These are phyloP conservation scores for Kodamaea fukazawae DNA, from an alignment of 805 yeast genomes.

Conservation along the genomic window DNA sequence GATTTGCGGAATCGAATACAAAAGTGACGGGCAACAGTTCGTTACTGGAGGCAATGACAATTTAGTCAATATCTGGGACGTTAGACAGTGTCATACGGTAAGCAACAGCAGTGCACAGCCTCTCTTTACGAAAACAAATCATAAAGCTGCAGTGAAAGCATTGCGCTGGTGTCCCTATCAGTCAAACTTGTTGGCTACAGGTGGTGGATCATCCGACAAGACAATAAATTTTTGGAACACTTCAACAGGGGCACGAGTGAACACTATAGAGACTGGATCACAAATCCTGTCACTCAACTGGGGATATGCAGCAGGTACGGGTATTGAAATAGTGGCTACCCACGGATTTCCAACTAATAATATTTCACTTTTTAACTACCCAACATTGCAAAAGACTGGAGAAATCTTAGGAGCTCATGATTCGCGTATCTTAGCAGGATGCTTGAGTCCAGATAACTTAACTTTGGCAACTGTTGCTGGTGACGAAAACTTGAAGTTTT, in stretches of 20 bases:
- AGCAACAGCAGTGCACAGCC: constrained; percentile 43
- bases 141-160: constrained; percentile 94
- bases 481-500: constrained; percentile 93
- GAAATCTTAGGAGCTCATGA: constrained; percentile 87
- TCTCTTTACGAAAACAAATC: constrained; percentile 70
- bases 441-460: constrained; percentile 85
- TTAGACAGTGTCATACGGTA: constrained; percentile 40
- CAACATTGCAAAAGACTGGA: constrained; percentile 81
- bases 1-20: constrained; percentile 88
- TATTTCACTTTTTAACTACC: constrained; percentile 80
- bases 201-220: constrained; percentile 92
- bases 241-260: constrained; percentile 80
- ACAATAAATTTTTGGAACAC: constrained; percentile 95
- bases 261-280: constrained; percentile 85
- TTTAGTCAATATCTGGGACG: constrained; percentile 90
- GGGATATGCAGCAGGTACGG: constrained; percentile 76
- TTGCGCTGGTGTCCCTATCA: constrained; percentile 93
- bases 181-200: constrained; percentile 80
- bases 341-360: constrained; percentile 92
- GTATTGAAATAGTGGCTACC: constrained; percentile 83
- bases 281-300: constrained; percentile 93
- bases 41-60: constrained; percentile 96
- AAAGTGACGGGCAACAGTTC: constrained; percentile 77
- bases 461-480: constrained; percentile 94
- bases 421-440: constrained; percentile 77